Evolutionary conservation across 2,329 filamentous ascomycete genomes (phyloP).

Genomic region (Magnaporthales sp.): DNA sequence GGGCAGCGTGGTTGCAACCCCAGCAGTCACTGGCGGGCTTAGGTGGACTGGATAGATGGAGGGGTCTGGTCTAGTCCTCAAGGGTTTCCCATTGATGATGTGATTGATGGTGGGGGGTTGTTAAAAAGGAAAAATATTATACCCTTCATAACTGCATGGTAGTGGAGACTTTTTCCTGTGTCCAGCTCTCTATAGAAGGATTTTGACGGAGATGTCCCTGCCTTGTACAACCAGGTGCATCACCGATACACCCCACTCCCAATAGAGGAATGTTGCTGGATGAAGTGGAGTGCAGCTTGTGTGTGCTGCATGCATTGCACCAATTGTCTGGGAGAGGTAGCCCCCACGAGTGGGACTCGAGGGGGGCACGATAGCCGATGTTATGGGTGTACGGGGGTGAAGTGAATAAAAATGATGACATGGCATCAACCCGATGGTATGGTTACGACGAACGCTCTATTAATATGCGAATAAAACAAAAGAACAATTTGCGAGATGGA

Average conservation of each 20-base stretch:
- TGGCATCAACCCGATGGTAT: neutral
- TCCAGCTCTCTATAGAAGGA: neutral
- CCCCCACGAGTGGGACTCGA: neutral
- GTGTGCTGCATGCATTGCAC: neutral
- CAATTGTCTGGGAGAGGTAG: neutral
- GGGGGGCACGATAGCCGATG: neutral
- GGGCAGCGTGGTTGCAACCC: neutral
- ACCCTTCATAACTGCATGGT: neutral
- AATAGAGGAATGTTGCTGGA: neutral
- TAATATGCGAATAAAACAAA: neutral
- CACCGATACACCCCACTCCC: neutral
- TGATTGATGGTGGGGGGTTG: neutral
- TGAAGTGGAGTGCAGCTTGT: neutral
- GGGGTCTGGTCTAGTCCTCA: neutral
- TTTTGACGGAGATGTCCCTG: neutral
- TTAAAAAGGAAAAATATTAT: neutral
- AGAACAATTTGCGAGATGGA: neutral
- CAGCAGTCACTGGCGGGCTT: neutral
- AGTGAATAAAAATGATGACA: neutral
- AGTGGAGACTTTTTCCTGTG: neutral
- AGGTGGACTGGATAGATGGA: neutral
- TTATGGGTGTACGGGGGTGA: conserved; percentile 2
- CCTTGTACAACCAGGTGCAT: no score
- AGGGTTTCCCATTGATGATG: neutral
- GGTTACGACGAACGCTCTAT: neutral